Evolutionary conservation across 2,329 filamentous ascomycete genomes (phyloP), one percentile per base, ranked within the genome.

Genomic region (Myrmaecium sp.): DNA sequence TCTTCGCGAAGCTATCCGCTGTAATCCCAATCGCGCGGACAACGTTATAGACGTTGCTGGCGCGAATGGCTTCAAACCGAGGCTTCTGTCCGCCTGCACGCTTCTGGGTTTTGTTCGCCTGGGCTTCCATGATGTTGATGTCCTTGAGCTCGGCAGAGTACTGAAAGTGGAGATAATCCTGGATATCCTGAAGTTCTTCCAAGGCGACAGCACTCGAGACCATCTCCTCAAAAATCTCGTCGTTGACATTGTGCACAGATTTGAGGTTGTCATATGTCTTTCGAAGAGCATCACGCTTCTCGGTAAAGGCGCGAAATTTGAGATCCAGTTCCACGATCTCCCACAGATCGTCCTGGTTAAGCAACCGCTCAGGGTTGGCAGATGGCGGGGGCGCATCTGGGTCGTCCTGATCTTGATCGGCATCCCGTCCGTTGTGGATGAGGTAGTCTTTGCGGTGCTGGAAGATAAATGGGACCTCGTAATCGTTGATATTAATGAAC

Each of bases 401-500:
- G 36, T 86, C 75, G 30, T 74, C 64, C 10, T 66, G 63, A 35
- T 69, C 60, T 47, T 57, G 72, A 5, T 67, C 64, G 20, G 64
- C 58, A n/a, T 64, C 55, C 44, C 80, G 83, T 37, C 74, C 75
- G 14, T 79, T 78, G 43, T 95, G 82, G 30, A 98, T 91, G 22
- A 98, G 66, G 46, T 95, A 98, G 49, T 98, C 89, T 52, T 94
- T 93, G 33, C 89, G 81, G 46, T 98, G 89, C 50, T 94, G 86
- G 52, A 94, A 94, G 39, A 98, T 89, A 50, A 93, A 98, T 0
- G 89, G 86, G 2, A 94, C 83, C 51, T 98, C 89, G 40, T 86
- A 82, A 39, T 92, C 81, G 36, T 95, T 84, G 4, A 86, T 72
- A 26, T 93, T 81, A 53, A 98, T 82, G 47, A 95, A 94, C 42